phyloP scores from a whole-genome alignment of 2,329 filamentous ascomycete species.

The Ceratocystis colombiana region DNA sequence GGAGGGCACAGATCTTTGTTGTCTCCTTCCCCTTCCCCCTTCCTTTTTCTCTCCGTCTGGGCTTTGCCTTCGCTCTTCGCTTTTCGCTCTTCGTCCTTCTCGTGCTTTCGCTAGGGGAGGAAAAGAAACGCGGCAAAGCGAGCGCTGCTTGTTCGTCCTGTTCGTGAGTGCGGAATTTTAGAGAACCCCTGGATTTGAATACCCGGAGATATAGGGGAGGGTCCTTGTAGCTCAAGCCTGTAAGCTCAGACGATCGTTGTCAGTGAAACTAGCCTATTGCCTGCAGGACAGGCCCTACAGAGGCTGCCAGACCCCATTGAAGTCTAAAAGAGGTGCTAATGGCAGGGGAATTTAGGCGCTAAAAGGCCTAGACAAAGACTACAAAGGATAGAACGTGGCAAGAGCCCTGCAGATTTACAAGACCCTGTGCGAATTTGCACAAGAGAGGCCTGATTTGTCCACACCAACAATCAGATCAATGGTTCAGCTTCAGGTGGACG shows the following conservation, averaged over 20 bases:
- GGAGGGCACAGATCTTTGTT: no score
- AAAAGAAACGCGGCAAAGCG: no score
- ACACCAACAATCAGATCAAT: no score
- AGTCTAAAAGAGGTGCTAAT: not conserved
- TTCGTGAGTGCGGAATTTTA: not conserved
- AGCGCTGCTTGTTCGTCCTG: not conserved
- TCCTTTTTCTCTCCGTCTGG: no score
- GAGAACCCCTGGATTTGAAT: not conserved
- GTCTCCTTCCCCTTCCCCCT: no score
- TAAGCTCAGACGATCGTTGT: not conserved
- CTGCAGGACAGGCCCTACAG: not conserved
- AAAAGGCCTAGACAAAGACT: not conserved
- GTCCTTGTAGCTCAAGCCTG: not conserved
- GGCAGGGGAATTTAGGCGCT: not conserved
- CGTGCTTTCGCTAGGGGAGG: no score
- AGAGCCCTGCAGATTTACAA: not conserved
- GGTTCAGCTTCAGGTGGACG: no score
- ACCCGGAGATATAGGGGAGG: not conserved
- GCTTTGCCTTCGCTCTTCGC: no score
- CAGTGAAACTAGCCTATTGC: not conserved
- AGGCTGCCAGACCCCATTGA: not conserved
- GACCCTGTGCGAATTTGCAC: slow-evolving; percentile 8
- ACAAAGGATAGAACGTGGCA: not conserved
- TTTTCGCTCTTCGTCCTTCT: no score
- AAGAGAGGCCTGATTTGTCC: no score